Percentiles rank a stretch among this genome's conserved stretches.
Conservation (phyloP, 805 yeast genomes). For the Wickerhamomyces strasburgensis region DNA sequence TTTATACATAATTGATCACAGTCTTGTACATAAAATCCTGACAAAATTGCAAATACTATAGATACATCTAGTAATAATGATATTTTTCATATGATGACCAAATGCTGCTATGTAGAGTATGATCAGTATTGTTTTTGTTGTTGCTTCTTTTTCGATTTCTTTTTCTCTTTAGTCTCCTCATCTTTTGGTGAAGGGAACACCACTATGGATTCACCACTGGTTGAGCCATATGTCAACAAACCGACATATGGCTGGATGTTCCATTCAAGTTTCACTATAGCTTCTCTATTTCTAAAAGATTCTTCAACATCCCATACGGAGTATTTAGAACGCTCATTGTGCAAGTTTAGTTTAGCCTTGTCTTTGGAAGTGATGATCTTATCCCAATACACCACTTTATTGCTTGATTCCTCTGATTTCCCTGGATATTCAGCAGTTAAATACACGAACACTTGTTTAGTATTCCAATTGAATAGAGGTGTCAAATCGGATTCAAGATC, state of each 20-base stretch:
- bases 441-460: conserved; percentile 92
- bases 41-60: too few relatives aligned
- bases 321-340: conserved; percentile 62
- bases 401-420: conserved; percentile 33
- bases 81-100: too few relatives aligned
- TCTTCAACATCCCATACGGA: conserved; percentile 82
- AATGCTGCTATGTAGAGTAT: too few relatives aligned
- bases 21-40: too few relatives aligned
- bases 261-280: conserved; percentile 74
- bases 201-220: conserved; percentile 26
- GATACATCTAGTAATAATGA: too few relatives aligned
- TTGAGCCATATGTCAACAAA: conserved; percentile 63
- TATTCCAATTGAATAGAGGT: conserved; percentile 91
- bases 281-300: conserved; percentile 52
- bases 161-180: conserved; percentile 8
- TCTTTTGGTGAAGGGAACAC: conserved; percentile 17
- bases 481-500: conserved; percentile 72
- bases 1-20: too few relatives aligned
- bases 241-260: conserved; percentile 92
- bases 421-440: conserved; percentile 76
- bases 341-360: conserved; percentile 52
- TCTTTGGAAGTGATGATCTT: conserved; percentile 57
- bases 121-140: conserved; percentile 3
- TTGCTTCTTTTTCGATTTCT: conserved; percentile 9
- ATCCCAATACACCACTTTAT: conserved; percentile 89